These are phyloP conservation scores for Amylocarpus encephaloides DNA, from an alignment of 2,329 filamentous ascomycete genomes.

Conservation along the genomic window DNA sequence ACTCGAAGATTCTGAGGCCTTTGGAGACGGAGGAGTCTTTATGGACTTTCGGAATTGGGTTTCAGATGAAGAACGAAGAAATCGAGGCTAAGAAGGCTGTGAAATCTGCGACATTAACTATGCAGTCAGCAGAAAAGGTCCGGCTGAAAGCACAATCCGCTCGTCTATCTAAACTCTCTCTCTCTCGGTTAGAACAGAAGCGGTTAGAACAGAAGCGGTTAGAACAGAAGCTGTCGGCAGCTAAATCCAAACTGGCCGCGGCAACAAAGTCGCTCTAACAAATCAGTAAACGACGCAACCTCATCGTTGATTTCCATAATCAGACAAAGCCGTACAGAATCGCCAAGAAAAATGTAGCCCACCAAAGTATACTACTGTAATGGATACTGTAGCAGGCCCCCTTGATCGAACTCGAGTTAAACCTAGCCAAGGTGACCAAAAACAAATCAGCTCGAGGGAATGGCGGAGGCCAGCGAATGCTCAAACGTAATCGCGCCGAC, in stretches of 20 bases:
- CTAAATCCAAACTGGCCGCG: conserved; percentile 13
- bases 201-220: too few relatives aligned
- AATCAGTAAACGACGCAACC: conserved; percentile 18
- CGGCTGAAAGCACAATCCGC: conserved; percentile 8
- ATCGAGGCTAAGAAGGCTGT: conserved; percentile 18
- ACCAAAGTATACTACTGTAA: conserved; percentile 20
- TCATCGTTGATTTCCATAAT: conserved; percentile 21
- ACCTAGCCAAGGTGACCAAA: too few relatives aligned
- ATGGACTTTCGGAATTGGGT: conserved; percentile 5
- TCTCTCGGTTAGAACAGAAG: too few relatives aligned
- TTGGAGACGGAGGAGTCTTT: conserved; percentile 28
- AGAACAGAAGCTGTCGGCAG: conserved; percentile 11
- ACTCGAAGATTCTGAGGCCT: conserved; percentile 27
- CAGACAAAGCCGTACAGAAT: conserved; percentile 27
- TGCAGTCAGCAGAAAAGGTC: conserved; percentile 15
- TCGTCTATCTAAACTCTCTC: conserved; percentile 7
- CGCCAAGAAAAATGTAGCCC: conserved; percentile 15
- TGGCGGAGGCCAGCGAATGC: too few relatives aligned
- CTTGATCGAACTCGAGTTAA: conserved; percentile 27
- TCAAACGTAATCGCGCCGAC: too few relatives aligned
- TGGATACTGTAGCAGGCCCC: conserved; percentile 30
- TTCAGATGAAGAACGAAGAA: conserved; percentile 14
- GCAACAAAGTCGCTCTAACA: conserved; percentile 17
- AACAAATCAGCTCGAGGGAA: too few relatives aligned
- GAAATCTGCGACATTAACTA: conserved; percentile 5